Conservation (phyloP, 768 basidiomycete species). For the Thelephora aurantiotincta region DNA sequence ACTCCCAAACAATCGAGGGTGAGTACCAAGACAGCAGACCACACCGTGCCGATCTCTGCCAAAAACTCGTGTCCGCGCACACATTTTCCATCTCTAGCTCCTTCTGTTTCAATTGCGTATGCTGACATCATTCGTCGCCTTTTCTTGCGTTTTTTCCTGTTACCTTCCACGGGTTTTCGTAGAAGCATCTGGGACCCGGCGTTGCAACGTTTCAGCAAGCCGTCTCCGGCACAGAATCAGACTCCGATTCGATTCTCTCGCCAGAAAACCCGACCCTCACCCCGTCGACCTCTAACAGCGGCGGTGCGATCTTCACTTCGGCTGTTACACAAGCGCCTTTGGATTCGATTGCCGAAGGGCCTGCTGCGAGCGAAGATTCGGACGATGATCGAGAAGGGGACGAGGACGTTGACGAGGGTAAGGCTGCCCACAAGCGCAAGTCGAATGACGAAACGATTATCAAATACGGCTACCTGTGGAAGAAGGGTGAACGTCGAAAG, state of each 20-base stretch:
- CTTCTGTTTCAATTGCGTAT: background rate
- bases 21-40: too few relatives aligned
- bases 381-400: constrained; percentile 64
- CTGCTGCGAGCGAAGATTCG: constrained; percentile 57
- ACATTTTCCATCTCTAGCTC: too few relatives aligned
- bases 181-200: background rate
- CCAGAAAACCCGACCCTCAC: constrained; percentile 32
- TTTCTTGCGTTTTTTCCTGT: background rate
- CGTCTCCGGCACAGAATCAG: constrained; percentile 73
- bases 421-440: constrained; percentile 26
- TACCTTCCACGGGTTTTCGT: background rate
- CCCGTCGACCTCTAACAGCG: constrained; percentile 18
- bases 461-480: constrained; percentile 90
- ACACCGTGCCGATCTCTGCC: too few relatives aligned
- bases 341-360: constrained; percentile 66
- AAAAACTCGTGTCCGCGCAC: too few relatives aligned
- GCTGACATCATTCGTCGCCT: background rate
- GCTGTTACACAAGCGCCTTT: constrained; percentile 30
- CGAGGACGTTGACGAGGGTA: constrained; percentile 38
- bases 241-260: constrained; percentile 59
- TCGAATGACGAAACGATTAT: constrained; percentile 57
- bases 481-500: constrained; percentile 97
- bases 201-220: constrained; percentile 5
- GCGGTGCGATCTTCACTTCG: constrained; percentile 14
- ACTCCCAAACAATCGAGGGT: constrained; percentile 16